A percentile compares a stretch with the other conserved stretches of the same genome.
Evolutionary conservation across 495 filamentous ascomycete genomes (phyloP).

Genomic region (Aspergillus olivimuriae): DNA sequence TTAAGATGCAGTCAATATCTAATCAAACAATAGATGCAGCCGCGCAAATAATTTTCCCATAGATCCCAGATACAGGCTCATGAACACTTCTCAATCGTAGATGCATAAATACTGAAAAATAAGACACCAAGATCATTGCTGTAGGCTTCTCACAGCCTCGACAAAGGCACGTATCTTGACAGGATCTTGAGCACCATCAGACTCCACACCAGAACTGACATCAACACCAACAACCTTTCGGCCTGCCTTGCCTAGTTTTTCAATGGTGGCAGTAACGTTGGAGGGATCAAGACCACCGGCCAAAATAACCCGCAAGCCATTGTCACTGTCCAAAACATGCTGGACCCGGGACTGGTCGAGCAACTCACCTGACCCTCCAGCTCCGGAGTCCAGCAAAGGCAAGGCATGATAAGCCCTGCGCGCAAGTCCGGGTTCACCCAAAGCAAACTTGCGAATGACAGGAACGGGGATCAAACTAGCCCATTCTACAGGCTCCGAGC

Average conservation of each 20-base stretch:
- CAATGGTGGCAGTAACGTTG: slow-evolving; percentile 63
- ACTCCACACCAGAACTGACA: slow-evolving; percentile 90
- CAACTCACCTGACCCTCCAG: slow-evolving; percentile 72
- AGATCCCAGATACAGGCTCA: no score
- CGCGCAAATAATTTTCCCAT: no score
- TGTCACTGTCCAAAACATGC: slow-evolving; percentile 53
- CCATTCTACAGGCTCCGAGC: slow-evolving; percentile 89
- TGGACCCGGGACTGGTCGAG: slow-evolving; percentile 63
- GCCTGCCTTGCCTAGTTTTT: slow-evolving; percentile 46
- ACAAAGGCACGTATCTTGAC: slow-evolving; percentile 82
- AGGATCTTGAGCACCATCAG: slow-evolving; percentile 70
- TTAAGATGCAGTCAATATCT: background rate
- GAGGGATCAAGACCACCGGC: slow-evolving; percentile 75
- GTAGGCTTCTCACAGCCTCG: slow-evolving; percentile 54
- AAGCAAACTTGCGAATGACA: slow-evolving; percentile 76
- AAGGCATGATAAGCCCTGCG: slow-evolving; percentile 74
- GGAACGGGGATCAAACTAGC: slow-evolving; percentile 78
- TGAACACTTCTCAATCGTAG: slow-evolving; percentile 5
- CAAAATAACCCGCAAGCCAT: slow-evolving; percentile 61
- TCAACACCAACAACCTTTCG: slow-evolving; percentile 74
- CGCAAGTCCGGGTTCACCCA: slow-evolving; percentile 62
- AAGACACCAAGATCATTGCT: slow-evolving; percentile 10
- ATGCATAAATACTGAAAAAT: background rate
- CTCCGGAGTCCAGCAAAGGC: slow-evolving; percentile 78
- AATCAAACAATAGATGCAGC: no score